Percentiles rank a stretch among this genome's conserved stretches.
Conservation (phyloP, 768 basidiomycete species). For the Tulasnella sp. region DNA sequence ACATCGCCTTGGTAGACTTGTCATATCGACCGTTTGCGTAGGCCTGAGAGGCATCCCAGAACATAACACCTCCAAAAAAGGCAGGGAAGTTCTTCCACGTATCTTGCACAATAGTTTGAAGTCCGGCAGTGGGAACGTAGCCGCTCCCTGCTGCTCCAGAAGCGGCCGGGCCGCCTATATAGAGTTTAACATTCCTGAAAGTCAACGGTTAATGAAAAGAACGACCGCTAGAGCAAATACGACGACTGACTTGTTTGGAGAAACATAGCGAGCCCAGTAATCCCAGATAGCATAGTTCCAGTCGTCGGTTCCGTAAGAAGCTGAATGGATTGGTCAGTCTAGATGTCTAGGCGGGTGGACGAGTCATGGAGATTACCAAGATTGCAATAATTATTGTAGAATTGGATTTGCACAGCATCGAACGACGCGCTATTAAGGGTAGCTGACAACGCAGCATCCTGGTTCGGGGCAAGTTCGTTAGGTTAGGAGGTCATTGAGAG, state of each 20-base stretch:
- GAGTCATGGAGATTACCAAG: constrained; percentile 37
- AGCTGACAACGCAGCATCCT: constrained; percentile 48
- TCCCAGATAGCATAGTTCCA: constrained; percentile 40
- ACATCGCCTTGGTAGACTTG: constrained; percentile 11
- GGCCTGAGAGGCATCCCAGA: constrained; percentile 23
- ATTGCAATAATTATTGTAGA: constrained; percentile 56
- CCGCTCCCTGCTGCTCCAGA: constrained; percentile 50
- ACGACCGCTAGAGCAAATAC: background rate
- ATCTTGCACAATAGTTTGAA: constrained; percentile 11
- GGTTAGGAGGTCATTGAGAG: background rate
- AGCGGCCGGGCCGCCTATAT: constrained; percentile 57
- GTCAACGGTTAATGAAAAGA: background rate
- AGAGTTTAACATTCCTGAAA: constrained; percentile 47
- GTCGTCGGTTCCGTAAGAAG: background rate
- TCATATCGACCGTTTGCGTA: constrained; percentile 16
- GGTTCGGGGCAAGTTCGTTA: background rate
- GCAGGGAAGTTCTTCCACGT: constrained; percentile 18
- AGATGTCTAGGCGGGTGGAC: background rate
- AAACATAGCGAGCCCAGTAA: constrained; percentile 52
- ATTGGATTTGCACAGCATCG: constrained; percentile 62
- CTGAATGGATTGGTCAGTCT: background rate
- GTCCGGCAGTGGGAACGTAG: constrained; percentile 29
- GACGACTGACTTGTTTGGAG: constrained; percentile 37
- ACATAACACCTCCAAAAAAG: constrained; percentile 22
- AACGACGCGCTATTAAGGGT: constrained; percentile 56